Evolutionary conservation across 257 asterid genomes (phyloP).

Genomic region (Nicotiana knightiana): DNA sequence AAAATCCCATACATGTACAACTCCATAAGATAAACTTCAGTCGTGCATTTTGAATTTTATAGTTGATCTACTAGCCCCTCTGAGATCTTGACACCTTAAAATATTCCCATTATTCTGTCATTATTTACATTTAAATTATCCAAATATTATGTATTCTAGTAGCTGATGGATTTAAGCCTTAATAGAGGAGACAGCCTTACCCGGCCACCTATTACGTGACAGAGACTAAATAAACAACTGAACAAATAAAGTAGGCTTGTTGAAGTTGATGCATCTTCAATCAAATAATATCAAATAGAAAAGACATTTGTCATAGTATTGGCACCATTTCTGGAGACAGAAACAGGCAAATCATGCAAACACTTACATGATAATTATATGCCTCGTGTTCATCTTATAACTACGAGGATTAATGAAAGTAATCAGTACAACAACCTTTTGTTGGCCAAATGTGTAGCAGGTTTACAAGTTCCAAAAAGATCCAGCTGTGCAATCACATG

Average conservation of each 20-base stretch:
- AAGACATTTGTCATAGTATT: background rate
- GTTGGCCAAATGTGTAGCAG: conserved; percentile 1
- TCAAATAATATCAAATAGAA: background rate
- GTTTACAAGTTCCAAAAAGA: background rate
- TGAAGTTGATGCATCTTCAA: background rate
- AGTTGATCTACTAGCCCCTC: background rate
- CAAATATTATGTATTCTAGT: background rate
- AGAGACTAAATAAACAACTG: background rate
- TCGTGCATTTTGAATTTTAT: background rate
- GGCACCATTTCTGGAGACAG: conserved; percentile 5
- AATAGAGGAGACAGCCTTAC: conserved; percentile 1
- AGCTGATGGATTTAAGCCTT: background rate
- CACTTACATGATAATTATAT: background rate
- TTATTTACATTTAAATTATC: background rate
- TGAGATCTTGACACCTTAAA: background rate
- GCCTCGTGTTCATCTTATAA: background rate
- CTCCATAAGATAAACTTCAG: background rate
- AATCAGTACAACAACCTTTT: conserved; percentile 5
- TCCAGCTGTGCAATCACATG: conserved; percentile 4
- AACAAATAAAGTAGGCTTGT: background rate
- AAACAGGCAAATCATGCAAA: background rate
- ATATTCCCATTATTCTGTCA: background rate
- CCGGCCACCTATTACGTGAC: background rate
- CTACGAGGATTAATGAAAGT: background rate
- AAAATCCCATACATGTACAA: background rate